These are phyloP conservation scores for Hamamelis virginiana DNA, from an alignment of 164 flowering plant genomes.

Conservation along the genomic window DNA sequence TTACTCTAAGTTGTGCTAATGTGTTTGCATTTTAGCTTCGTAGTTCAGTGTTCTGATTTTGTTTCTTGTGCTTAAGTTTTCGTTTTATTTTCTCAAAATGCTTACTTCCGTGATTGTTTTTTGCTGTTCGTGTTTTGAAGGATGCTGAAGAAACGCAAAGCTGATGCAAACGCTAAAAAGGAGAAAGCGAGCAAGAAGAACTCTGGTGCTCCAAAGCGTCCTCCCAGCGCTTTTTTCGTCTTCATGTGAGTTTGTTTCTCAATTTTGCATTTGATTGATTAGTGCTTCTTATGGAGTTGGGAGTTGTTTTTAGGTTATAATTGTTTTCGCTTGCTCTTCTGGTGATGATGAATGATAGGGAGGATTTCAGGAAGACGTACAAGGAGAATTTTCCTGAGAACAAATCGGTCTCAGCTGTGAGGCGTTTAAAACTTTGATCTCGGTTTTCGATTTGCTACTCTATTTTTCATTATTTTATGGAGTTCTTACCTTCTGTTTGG, in stretches of 20 bases:
- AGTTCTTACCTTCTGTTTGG: no score
- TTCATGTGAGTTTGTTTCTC: conserved; percentile 27
- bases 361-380: conserved; percentile 34
- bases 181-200: conserved; percentile 16
- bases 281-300: background rate
- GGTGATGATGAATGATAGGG: conserved; percentile 15
- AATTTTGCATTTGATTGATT: background rate
- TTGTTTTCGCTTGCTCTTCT: background rate
- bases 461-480: background rate
- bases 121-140: no score
- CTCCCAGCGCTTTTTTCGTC: conserved; percentile 29
- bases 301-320: background rate
- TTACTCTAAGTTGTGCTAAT: no score
- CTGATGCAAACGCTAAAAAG: conserved; percentile 8
- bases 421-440: background rate
- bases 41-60: no score
- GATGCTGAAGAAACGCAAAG: no score
- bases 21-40: no score
- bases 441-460: background rate
- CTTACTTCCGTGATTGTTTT: no score
- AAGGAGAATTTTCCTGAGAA: conserved; percentile 36
- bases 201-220: conserved; percentile 38
- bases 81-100: no score
- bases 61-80: no score
- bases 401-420: conserved; percentile 31